Percentiles rank a stretch among this genome's conserved stretches.
Evolutionary conservation across 2,329 filamentous ascomycete genomes (phyloP).

Genomic region (Myrmaecium sp.): DNA sequence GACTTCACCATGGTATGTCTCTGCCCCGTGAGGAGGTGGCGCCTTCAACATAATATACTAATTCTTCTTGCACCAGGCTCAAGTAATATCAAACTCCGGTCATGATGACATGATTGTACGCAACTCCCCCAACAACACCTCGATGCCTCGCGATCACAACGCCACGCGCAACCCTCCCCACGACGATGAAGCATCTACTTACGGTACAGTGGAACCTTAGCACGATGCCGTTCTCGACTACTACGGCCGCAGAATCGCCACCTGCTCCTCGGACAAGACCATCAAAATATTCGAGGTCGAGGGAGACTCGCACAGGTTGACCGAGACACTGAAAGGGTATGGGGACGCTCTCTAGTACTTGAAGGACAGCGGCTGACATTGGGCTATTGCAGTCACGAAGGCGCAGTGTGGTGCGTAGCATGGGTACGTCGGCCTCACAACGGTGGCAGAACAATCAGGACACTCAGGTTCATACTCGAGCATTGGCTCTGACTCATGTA

Average conservation of each 20-base stretch:
- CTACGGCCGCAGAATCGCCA: constrained; percentile 89
- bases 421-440: constrained; percentile 51
- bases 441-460: too few species aligned
- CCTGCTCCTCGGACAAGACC: constrained; percentile 93
- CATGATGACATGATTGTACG: constrained; percentile 99
- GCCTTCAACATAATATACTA: too few species aligned
- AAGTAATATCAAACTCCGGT: constrained; percentile 68
- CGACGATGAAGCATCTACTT: constrained; percentile 1
- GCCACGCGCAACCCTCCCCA: constrained; percentile 1
- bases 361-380: constrained; percentile 1
- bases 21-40: too few species aligned
- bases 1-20: too few species aligned
- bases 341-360: constrained; percentile 8
- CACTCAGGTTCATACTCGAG: too few species aligned
- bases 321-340: constrained; percentile 90
- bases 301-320: constrained; percentile 72
- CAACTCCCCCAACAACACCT: constrained; percentile 12
- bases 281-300: constrained; percentile 99
- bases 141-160: constrained; percentile 3
- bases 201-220: constrained; percentile 19
- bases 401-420: constrained; percentile 91
- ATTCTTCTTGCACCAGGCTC: too few species aligned
- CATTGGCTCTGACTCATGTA: constrained; percentile 4
- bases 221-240: constrained; percentile 98
- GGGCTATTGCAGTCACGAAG: constrained; percentile 57